These are phyloP conservation scores for Aphanomyces stellatus DNA, from an alignment of 352 stramenopile genomes.

Conservation along the genomic window DNA sequence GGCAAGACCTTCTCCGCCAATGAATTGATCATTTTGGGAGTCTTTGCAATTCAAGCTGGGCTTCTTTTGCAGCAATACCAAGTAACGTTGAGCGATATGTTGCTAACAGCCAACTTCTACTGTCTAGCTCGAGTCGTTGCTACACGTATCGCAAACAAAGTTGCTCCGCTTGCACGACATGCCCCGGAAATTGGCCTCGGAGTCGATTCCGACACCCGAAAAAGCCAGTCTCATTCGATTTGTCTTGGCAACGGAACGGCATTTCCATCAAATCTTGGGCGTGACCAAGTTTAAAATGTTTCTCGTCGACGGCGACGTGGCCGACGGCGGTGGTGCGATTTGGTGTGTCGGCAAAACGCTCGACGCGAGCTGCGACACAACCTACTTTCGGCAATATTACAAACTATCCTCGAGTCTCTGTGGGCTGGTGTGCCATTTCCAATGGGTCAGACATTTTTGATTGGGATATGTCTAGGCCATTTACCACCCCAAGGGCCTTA, in stretches of 20 bases:
- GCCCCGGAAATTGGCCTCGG: constrained; percentile 33
- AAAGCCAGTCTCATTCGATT: constrained; percentile 37
- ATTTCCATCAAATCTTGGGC: constrained; percentile 46
- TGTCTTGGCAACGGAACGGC: constrained; percentile 40
- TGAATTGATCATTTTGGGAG: constrained; percentile 53
- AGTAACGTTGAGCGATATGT: background rate
- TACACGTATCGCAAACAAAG: constrained; percentile 53
- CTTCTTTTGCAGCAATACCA: constrained; percentile 42
- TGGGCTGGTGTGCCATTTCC: constrained; percentile 18
- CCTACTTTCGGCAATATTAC: constrained; percentile 50
- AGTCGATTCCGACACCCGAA: constrained; percentile 17
- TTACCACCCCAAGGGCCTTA: constrained; percentile 18
- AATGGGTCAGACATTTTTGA: background rate
- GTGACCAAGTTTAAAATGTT: constrained; percentile 63
- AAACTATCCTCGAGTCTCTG: constrained; percentile 55
- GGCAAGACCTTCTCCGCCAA: constrained; percentile 66
- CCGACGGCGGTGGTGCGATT: background rate
- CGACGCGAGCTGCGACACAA: constrained; percentile 9
- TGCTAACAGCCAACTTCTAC: background rate
- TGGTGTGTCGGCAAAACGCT: constrained; percentile 14
- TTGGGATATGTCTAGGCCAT: background rate
- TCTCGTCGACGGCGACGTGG: constrained; percentile 30
- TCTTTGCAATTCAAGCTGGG: constrained; percentile 52
- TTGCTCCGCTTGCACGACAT: constrained; percentile 47
- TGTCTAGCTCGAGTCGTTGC: constrained; percentile 27